Evolutionary conservation across 495 filamentous ascomycete species (phyloP), one percentile per base, ranked within the genome.

Genomic region (Podospora conica): DNA sequence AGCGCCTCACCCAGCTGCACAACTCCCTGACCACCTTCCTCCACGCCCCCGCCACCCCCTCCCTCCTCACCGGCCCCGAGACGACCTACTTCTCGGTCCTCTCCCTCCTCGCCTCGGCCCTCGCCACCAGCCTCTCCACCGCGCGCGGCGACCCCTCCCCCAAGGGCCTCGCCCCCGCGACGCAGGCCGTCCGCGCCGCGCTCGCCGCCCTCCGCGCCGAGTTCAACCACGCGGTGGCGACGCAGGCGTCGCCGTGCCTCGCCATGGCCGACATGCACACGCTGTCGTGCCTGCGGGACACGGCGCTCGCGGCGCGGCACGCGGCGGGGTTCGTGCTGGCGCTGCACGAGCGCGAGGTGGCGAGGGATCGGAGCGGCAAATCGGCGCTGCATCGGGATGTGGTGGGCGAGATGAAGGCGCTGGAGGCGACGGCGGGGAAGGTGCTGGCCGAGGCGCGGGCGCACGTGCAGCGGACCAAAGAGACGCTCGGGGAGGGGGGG

Each of bases 241-340:
- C 64, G 0, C 33, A 55, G 5, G 24, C 40, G 31, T 23, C 66
- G 0, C 3, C 60, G 1, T 63, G 33, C 40, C 21, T 63, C 58
- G 27, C 67, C 59, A 21, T 75, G n/a, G 59, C 64, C 18, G 60
- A 70, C 55, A 57, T 72, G 56, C 73, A 72, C 56, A 58, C 60
- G 15, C 53, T 82, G 69, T 64, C 78, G 25, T 69, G 74, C 66
- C 48, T 78, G 3, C 78, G 75, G 28, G 78, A 78, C n/a, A 69
- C 79, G 0, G 72, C 77, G 6, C n/a, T 78, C 3, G 78, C 71
- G 1, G 61, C 73, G 15, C 77, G 75, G 29, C 65, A 79, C 55
- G 71, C 69, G 15, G 70, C 69, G 3, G 72, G 72, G 10, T 81
- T 77, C 28, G 67, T 79, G 1, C 57, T 70, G 0, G 61, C 68